Percentiles rank a stretch among this genome's conserved stretches.
Evolutionary conservation across 1,284 basidiomycete genomes (phyloP).

Genomic region (Leccinum laetum): DNA sequence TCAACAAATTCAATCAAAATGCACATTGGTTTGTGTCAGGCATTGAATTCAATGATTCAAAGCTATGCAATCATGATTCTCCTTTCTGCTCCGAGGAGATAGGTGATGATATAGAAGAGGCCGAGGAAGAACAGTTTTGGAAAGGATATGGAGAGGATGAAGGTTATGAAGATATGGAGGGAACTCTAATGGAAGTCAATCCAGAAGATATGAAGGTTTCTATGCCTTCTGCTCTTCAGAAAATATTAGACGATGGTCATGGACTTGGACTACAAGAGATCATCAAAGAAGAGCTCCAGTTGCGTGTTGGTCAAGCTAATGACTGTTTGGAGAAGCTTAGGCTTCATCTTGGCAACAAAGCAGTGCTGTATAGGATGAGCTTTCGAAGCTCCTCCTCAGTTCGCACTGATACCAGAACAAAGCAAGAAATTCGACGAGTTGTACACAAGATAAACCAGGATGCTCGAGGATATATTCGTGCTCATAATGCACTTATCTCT

Average conservation of each 20-base stretch:
- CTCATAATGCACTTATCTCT: neutral
- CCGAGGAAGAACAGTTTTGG: too few species aligned
- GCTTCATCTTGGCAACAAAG: constrained; percentile 11
- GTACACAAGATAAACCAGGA: constrained; percentile 8
- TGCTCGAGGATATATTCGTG: constrained; percentile 1
- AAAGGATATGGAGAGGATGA: too few species aligned
- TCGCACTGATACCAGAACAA: constrained; percentile 7
- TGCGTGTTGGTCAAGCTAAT: neutral
- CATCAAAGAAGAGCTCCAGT: neutral
- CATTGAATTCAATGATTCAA: neutral
- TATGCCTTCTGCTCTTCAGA: too few species aligned
- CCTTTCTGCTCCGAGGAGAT: neutral
- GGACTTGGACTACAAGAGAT: neutral
- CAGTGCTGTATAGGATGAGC: constrained; percentile 8
- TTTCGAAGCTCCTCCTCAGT: constrained; percentile 7
- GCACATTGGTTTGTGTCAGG: neutral
- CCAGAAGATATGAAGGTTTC: too few species aligned
- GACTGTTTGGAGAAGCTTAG: constrained; percentile 6
- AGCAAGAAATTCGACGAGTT: constrained; percentile 5
- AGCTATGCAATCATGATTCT: neutral
- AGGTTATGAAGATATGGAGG: too few species aligned
- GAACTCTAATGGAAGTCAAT: too few species aligned
- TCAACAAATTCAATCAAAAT: constrained; percentile 9
- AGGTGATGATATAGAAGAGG: neutral
- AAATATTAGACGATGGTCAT: neutral